These are phyloP conservation scores for Phytopythium ostracodes DNA, from an alignment of 352 stramenopile genomes.

Conservation along the genomic window DNA sequence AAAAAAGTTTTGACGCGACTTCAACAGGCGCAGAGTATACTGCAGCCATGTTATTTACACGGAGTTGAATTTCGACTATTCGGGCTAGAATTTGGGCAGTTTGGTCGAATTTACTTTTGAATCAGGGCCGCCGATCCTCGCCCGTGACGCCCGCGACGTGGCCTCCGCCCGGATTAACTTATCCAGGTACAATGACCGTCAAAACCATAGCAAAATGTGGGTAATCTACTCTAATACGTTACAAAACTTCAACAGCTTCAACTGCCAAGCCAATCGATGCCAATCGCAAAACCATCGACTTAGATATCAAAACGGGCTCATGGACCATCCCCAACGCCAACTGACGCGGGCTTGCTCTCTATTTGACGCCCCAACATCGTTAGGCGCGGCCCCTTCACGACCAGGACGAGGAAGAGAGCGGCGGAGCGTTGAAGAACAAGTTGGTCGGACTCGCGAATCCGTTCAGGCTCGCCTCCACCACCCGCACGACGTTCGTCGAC, in stretches of 20 bases:
- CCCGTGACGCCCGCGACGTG: background rate
- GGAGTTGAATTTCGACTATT: no score
- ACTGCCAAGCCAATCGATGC: no score
- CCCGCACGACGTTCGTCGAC: constrained; percentile 88
- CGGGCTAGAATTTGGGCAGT: background rate
- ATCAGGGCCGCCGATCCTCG: background rate
- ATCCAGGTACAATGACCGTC: background rate
- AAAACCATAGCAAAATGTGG: background rate
- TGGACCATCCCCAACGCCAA: no score
- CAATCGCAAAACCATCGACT: background rate
- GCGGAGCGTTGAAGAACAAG: constrained; percentile 37
- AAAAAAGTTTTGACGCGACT: background rate
- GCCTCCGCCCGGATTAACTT: background rate
- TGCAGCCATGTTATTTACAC: no score
- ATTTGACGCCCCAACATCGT: no score
- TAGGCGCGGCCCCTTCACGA: background rate
- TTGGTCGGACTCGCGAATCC: constrained; percentile 68
- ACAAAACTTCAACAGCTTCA: background rate
- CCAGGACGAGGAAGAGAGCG: background rate
- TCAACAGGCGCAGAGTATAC: background rate
- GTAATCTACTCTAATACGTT: background rate
- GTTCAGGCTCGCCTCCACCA: constrained; percentile 73
- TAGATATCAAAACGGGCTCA: no score
- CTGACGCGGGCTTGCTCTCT: no score
- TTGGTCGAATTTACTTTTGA: background rate